Evolutionary conservation across 371 early-diverging fungal species (phyloP), one percentile per base, ranked within the genome.

Genomic region (Mucor lusitanicus): DNA sequence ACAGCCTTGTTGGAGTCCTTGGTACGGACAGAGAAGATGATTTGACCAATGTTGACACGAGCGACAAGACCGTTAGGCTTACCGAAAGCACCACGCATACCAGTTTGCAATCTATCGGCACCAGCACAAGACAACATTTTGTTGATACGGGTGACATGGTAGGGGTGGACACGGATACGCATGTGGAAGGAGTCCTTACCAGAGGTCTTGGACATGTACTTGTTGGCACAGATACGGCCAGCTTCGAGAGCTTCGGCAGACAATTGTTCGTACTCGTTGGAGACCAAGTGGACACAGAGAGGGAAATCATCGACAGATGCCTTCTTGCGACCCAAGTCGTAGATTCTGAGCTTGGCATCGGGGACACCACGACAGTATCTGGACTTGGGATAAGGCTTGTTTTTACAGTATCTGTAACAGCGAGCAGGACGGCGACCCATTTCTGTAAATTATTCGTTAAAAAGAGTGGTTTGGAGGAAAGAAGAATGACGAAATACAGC

Each of bases 71-170:
- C 99, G 72, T 93, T 90, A 77, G 99, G 99, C 93, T 99, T 99
- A 78, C 99, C 99, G 83, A 92, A 99, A 77, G 99, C 99, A 85
- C 99, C 99, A 89, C 99, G 96, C 99, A 99, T 99, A 91, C 99
- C 99, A 72, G 95, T 96, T 89, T 99, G 99, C 78, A 99, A 93
- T 88, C 99, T 88, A 94, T 99, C 99, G 78, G 99, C 99, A 88
- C 99, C 99, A 79, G 99, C 99, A 87, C 99, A 99, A 72, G 99
- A 99, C 93, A 99, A 94, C 99, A 99, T 99, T 92, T 99, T 99
- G 94, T 99, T 99, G 94, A 99, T n/a, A n/a, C n/a, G n/a, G n/a
- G n/a, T n/a, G n/a, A n/a, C n/a, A n/a, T n/a, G n/a, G n/a, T n/a
- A n/a, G 59, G 99, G 99, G 87, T 99, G 99, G 73, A 99, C 98